Evolutionary conservation across 2,329 filamentous ascomycete genomes (phyloP).

Genomic region (Grosmannia huntii): DNA sequence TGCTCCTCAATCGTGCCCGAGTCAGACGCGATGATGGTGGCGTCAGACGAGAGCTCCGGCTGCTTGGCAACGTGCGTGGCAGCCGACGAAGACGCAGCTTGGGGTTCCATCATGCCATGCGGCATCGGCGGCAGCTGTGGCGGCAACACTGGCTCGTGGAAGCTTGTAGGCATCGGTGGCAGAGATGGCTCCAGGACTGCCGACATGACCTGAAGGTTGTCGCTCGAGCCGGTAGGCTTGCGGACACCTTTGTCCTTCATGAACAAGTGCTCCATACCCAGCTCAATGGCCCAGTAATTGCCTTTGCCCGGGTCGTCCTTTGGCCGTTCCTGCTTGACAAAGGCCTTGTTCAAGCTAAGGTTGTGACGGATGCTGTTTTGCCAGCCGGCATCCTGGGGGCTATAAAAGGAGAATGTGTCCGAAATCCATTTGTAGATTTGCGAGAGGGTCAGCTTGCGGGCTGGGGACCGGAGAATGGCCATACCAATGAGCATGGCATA

Average conservation of each 20-base stretch:
- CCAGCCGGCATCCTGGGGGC: conserved; percentile 76
- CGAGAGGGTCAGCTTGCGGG: conserved; percentile 72
- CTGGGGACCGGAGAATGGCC: conserved; percentile 81
- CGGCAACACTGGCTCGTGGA: conserved; percentile 35
- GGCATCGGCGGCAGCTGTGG: conserved; percentile 26
- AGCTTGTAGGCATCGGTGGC: conserved; percentile 20
- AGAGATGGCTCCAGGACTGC: conserved; percentile 39
- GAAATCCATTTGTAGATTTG: conserved; percentile 99
- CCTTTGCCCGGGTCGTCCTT: conserved; percentile 97
- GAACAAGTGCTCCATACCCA: conserved; percentile 81
- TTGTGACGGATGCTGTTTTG: conserved; percentile 99
- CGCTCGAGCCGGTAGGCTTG: conserved; percentile 41
- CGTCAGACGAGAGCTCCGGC: conserved; percentile 60
- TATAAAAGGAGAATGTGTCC: conserved; percentile 86
- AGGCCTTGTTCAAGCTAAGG: conserved; percentile 90
- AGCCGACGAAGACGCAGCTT: conserved; percentile 4
- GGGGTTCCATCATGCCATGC: conserved; percentile 13
- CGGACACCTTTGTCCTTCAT: conserved; percentile 71
- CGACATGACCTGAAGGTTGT: conserved; percentile 46
- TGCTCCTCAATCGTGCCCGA: conserved; percentile 39
- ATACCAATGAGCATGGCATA: conserved; percentile 94
- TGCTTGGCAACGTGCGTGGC: conserved; percentile 12
- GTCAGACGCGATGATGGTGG: conserved; percentile 63
- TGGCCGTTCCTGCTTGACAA: conserved; percentile 86
- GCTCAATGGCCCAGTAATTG: conserved; percentile 89